Evolutionary conservation across 2,329 filamentous ascomycete genomes (phyloP).

Genomic region (Pestalotiopsis sp.): DNA sequence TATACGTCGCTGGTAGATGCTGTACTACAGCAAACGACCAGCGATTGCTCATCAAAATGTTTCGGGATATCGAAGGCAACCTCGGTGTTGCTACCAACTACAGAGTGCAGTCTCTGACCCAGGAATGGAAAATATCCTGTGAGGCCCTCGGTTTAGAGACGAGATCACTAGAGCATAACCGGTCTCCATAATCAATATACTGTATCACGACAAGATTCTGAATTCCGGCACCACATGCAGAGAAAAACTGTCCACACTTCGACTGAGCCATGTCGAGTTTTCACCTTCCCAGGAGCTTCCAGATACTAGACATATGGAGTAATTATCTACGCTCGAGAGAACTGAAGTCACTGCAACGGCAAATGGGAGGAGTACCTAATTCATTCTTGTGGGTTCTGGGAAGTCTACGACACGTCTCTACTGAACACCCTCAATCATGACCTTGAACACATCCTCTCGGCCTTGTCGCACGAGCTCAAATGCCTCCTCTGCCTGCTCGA

Average conservation of each 20-base stretch:
- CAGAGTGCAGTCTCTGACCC: not conserved
- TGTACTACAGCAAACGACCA: not conserved
- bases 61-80: not conserved
- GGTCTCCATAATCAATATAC: not conserved
- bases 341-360: too few species aligned
- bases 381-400: not conserved
- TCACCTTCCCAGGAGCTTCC: too few species aligned
- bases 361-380: too few species aligned
- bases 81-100: not conserved
- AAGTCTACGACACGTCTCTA: not conserved
- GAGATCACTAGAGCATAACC: not conserved
- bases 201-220: not conserved
- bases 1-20: not conserved
- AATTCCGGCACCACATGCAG: not conserved
- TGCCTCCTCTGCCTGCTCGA: constrained; percentile 47
- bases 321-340: too few species aligned
- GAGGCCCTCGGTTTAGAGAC: not conserved
- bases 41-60: not conserved
- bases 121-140: not conserved
- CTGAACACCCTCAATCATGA: constrained; percentile 14
- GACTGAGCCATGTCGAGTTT: too few species aligned
- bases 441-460: constrained; percentile 11
- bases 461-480: constrained; percentile 43
- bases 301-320: too few species aligned
- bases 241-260: too few species aligned